Evolutionary conservation across 768 basidiomycete species (phyloP), one percentile per base, ranked within the genome.

Genomic region (Udeniomyces megalosporus): DNA sequence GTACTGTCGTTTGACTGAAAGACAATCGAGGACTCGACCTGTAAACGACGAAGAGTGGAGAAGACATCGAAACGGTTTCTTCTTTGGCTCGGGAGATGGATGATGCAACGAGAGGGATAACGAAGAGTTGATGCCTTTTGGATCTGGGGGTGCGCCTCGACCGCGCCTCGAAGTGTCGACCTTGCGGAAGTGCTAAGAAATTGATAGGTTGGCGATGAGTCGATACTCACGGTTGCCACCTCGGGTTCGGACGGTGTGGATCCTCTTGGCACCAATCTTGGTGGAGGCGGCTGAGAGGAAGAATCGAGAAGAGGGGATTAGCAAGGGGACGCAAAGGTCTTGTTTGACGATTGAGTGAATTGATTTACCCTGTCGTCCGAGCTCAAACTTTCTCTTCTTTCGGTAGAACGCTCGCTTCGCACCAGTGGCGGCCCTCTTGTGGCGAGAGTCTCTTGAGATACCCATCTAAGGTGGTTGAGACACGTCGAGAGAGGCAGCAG

Each of bases 301-400:
- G 32, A n/a, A 34, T 44, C 42, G 42, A 44, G 20, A 44, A 44
- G 42, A 44, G 42, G 20, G 42, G 42, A 10, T 10, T 10, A 44
- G 42, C 10, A 20, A 44, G 11, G 20, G 11, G 5, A 15, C 22
- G 24, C 10, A 28, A 50, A n/a, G n/a, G n/a, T n/a, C n/a, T n/a
- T n/a, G n/a, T n/a, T n/a, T 2, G 47, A 0, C 22, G 49, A 29
- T 26, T 3, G 29, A 6, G 17, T 12, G 34, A 28, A 12, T 12
- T 15, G 42, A 52, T 56, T n/a, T 31, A 63, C 62, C 80, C 75
- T 97, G 95, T 74, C 95, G 90, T 74, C 93, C 95, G 71, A 96
- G 84, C 81, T 99, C 95, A 78, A 97, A 97, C 80, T 97, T 96
- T 85, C 95, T 84, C 88, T 97, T 99, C 83, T 99, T 99, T 81